Conservation (phyloP, 306 rosid species). For the Carpinus viminea region DNA sequence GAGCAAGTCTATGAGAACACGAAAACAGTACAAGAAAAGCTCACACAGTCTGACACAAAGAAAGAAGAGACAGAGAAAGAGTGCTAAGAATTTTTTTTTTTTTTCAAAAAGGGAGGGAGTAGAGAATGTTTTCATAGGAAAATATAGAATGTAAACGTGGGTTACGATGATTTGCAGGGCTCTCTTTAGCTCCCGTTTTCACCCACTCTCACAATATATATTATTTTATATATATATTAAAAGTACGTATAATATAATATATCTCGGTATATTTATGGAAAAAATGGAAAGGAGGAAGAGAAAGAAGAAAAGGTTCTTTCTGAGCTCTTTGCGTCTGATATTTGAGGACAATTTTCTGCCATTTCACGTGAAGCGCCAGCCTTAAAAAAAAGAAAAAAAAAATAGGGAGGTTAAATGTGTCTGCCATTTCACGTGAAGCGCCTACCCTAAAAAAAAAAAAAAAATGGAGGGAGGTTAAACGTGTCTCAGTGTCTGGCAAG, state of each 20-base stretch:
- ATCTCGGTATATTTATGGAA: neutral
- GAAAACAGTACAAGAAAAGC: conserved; percentile 51
- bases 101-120: conserved; percentile 2
- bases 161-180: conserved; percentile 34
- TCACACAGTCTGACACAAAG: neutral
- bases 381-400: too few relatives aligned
- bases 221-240: neutral
- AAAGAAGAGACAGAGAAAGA: neutral
- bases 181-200: conserved; percentile 10
- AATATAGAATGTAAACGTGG: conserved; percentile 39
- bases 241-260: too few relatives aligned
- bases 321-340: conserved; percentile 33
- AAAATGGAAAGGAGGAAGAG: neutral
- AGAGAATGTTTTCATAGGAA: too few relatives aligned
- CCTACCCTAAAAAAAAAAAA: too few relatives aligned
- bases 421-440: too few relatives aligned
- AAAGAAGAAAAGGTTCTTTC: conserved; percentile 21
- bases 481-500: too few relatives aligned
- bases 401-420: too few relatives aligned
- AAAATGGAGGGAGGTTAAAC: too few relatives aligned
- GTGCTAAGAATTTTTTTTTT: neutral
- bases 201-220: neutral
- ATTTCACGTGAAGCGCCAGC: too few relatives aligned
- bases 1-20: conserved; percentile 51
- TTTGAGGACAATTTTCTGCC: too few relatives aligned